Evolutionary conservation across 139 green algal species (phyloP), one percentile per base, ranked within the genome.

Genomic region (Axilococcus clingmanii): DNA sequence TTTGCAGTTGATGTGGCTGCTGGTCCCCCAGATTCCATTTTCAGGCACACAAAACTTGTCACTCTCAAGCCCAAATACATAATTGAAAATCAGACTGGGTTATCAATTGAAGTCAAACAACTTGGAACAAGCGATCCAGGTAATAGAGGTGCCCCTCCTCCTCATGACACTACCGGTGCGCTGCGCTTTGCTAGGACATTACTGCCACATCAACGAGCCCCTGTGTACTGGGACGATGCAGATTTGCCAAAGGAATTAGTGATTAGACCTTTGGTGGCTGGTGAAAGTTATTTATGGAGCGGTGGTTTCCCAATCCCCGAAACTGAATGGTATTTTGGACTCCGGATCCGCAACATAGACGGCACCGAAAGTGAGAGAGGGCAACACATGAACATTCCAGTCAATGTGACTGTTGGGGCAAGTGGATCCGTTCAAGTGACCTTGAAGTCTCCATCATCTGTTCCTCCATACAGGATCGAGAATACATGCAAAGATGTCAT

Each of bases 61-160:
- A 84, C 78, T 0, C 65, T 93, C 6, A 91, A 89, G 68, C 80
- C 77, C 60, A 86, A 85, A 61, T 93, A 82, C 68, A 75, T 93
- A 19, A 69, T 91, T 32, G 74, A 86, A 45, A 93, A 93, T 65
- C 68, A 85, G 48, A 93, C 84, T 0, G 80, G 76, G 15, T 58
- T 88, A 43, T 32, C 48, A 2, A 72, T 93, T 20, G 72, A 85
- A 35, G 78, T 88, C 65, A 91, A 93, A 69, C 84, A 93, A 69
- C 58, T 69, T 32, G 72, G 72, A 36, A 82, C 76, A 12, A 69
- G 69, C 1, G 76, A 91, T 55, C 53, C 69, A 1, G 14, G 34
- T 29, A 22, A 19, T n/a, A 45, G 40, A 36, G 47, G 22, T 35
- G 49, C 17, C 5, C 8, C 8, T 23, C 11, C 49, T 29, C 16